phyloP scores from a whole-genome alignment of 2,329 filamentous ascomycete species.

The Capronia americana region DNA sequence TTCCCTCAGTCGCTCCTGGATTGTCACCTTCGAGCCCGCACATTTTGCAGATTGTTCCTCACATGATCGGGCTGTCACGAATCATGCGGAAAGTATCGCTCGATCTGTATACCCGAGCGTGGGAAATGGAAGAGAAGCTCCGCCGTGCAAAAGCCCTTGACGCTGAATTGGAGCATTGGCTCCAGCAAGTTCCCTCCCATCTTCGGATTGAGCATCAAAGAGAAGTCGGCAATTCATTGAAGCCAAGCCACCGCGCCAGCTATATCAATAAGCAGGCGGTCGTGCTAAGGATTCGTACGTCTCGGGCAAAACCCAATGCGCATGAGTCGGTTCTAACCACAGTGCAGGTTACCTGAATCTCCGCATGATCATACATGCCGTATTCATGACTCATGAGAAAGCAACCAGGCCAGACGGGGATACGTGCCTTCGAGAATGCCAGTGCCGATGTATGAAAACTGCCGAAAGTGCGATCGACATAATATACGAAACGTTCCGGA shows the following conservation, averaged over 20 bases:
- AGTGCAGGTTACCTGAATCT: conserved; percentile 50
- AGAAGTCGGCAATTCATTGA: conserved; percentile 43
- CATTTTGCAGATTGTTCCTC: conserved; percentile 47
- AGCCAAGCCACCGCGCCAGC: too few relatives aligned
- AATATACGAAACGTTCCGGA: conserved; percentile 50
- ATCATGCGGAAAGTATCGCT: conserved; percentile 51
- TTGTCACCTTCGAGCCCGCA: too few relatives aligned
- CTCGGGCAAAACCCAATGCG: not conserved
- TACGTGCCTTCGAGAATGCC: conserved; percentile 41
- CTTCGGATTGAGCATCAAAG: conserved; percentile 40
- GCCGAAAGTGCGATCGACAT: conserved; percentile 49
- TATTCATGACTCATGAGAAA: conserved; percentile 37
- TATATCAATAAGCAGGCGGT: conserved; percentile 45
- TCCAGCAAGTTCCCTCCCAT: conserved; percentile 46
- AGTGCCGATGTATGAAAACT: conserved; percentile 44
- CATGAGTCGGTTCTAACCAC: too few relatives aligned
- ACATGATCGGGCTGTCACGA: conserved; percentile 50
- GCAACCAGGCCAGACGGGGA: conserved; percentile 44
- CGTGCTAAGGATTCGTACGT: conserved; percentile 46
- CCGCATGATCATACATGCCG: conserved; percentile 49
- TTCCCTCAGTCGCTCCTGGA: conserved; percentile 46
- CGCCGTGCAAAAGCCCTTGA: conserved; percentile 47
- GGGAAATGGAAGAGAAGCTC: conserved; percentile 47
- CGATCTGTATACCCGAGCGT: conserved; percentile 49
- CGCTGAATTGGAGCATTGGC: conserved; percentile 45